Percentiles rank a stretch among this genome's conserved stretches.
phyloP scores from a whole-genome alignment of 495 filamentous ascomycete species.

The Terfezia claveryi region DNA sequence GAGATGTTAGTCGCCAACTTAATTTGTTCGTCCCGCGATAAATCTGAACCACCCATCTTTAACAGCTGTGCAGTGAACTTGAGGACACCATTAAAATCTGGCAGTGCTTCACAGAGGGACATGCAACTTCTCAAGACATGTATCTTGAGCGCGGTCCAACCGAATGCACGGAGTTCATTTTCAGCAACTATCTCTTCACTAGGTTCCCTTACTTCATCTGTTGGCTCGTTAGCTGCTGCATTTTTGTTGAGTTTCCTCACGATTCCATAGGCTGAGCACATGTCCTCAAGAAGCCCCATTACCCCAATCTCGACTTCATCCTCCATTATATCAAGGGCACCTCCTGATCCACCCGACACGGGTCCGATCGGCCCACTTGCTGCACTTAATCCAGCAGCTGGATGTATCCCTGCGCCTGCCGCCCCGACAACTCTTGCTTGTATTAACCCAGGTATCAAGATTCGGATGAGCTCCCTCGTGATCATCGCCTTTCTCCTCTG shows the following conservation, averaged over 20 bases:
- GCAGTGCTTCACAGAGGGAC: slow-evolving; percentile 78
- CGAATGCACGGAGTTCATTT: slow-evolving; percentile 31
- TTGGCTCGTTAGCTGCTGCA: slow-evolving; percentile 1
- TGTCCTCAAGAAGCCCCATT: slow-evolving; percentile 31
- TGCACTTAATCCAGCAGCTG: slow-evolving; percentile 43
- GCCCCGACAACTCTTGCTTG: slow-evolving; percentile 81
- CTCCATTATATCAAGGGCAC: slow-evolving; percentile 44
- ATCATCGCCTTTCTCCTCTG: slow-evolving; percentile 74
- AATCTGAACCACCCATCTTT: slow-evolving; percentile 55
- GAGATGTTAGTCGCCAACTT: slow-evolving; percentile 60
- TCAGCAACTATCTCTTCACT: slow-evolving; percentile 29
- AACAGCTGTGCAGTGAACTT: slow-evolving; percentile 67
- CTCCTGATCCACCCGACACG: slow-evolving; percentile 3
- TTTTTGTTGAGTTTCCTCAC: slow-evolving; percentile 1
- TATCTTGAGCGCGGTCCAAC: slow-evolving; percentile 49
- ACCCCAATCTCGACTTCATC: slow-evolving; percentile 58
- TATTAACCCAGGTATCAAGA: slow-evolving; percentile 65
- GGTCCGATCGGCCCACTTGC: slow-evolving; percentile 7
- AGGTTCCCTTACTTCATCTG: slow-evolving; percentile 1
- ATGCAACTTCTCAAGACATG: slow-evolving; percentile 69
- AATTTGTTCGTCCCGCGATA: slow-evolving; percentile 65
- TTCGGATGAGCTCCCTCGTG: slow-evolving; percentile 58
- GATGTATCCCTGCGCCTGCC: slow-evolving; percentile 85
- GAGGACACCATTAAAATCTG: slow-evolving; percentile 73
- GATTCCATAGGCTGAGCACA: slow-evolving; percentile 26